phyloP scores from a whole-genome alignment of 139 green algal genomes.

The Chlamydomonas schloesseri region DNA sequence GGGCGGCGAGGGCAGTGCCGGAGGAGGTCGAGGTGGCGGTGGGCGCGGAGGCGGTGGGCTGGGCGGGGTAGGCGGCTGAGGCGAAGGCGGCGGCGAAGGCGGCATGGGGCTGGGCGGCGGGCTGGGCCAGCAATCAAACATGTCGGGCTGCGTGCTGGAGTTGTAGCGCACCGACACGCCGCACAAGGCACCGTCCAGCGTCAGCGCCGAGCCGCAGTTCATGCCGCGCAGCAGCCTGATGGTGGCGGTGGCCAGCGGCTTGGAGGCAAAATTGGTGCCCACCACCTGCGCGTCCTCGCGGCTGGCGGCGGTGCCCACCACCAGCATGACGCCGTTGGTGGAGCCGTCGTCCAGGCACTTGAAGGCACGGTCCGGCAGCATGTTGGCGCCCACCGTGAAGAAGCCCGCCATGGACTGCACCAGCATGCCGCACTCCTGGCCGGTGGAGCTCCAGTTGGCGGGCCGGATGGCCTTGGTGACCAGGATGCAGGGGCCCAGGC shows the following conservation, averaged over 20 bases:
- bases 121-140: constrained; percentile 1
- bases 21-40: neutral
- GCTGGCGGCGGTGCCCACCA: constrained; percentile 31
- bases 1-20: neutral
- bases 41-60: neutral
- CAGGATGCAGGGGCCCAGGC: constrained; percentile 35
- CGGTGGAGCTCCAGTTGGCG: constrained; percentile 3
- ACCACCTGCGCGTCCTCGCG: neutral
- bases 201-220: neutral
- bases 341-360: constrained; percentile 28
- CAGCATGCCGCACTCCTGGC: neutral
- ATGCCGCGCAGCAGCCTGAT: constrained; percentile 21
- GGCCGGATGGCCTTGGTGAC: constrained; percentile 22
- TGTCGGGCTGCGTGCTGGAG: neutral
- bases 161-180: neutral
- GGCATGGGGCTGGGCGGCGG: neutral
- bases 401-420: neutral
- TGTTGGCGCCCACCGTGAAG: neutral
- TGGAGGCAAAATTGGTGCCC: neutral
- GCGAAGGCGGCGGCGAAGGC: neutral
- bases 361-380: neutral
- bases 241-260: neutral
- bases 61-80: neutral
- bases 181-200: neutral
- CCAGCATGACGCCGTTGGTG: constrained; percentile 26